These are phyloP conservation scores for Phytophthora gonapodyides DNA, from an alignment of 352 stramenopile species.

Conservation along the genomic window DNA sequence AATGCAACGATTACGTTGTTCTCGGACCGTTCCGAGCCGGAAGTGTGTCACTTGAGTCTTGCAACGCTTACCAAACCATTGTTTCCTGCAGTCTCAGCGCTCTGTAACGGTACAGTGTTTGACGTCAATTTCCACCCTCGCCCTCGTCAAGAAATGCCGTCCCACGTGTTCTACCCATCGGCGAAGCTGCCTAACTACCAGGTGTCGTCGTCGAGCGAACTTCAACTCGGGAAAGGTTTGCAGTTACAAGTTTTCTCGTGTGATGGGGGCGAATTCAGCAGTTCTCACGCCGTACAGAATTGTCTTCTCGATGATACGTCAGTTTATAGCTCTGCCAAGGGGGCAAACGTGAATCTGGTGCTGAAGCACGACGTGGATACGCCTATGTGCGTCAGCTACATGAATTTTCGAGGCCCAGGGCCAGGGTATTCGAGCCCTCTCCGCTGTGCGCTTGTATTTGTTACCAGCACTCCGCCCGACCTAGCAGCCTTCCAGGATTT, in stretches of 20 bases:
- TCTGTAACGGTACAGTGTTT: conserved; percentile 77
- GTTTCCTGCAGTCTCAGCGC: conserved; percentile 57
- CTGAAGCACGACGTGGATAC: conserved; percentile 81
- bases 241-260: conserved; percentile 69
- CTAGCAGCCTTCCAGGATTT: conserved; percentile 54
- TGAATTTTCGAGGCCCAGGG: conserved; percentile 73
- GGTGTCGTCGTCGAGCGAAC: conserved; percentile 53
- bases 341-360: conserved; percentile 78
- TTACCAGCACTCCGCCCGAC: conserved; percentile 68
- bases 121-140: conserved; percentile 72
- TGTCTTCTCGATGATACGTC: conserved; percentile 77
- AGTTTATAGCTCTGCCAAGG: conserved; percentile 81
- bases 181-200: conserved; percentile 49
- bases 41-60: conserved; percentile 41
- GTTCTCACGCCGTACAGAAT: conserved; percentile 66
- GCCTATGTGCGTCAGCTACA: conserved; percentile 77
- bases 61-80: conserved; percentile 41
- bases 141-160: conserved; percentile 55
- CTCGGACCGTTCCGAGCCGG: conserved; percentile 48
- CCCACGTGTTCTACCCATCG: conserved; percentile 37
- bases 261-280: conserved; percentile 84
- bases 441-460: conserved; percentile 66
- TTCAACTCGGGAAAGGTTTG: conserved; percentile 74
- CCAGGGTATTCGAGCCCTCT: conserved; percentile 81
- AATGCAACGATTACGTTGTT: conserved; percentile 61